phyloP scores from a whole-genome alignment of 441 rosid genomes.

The Gossypium lobatum region DNA sequence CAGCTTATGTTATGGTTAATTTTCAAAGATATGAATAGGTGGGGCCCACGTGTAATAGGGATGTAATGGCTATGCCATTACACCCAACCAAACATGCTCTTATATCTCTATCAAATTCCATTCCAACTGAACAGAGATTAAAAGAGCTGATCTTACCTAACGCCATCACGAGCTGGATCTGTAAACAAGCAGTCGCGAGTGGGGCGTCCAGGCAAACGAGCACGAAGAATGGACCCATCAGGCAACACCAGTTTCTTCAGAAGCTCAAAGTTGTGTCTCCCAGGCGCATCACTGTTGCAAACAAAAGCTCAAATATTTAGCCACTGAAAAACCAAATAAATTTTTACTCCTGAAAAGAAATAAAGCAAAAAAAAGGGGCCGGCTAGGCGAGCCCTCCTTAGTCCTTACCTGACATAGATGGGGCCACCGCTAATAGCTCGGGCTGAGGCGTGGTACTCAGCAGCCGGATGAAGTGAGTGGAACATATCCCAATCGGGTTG shows the following conservation, averaged over 20 bases:
- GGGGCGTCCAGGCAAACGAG: slow-evolving; percentile 78
- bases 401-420: slow-evolving; percentile 64
- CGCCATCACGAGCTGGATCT: slow-evolving; percentile 83
- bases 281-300: slow-evolving; percentile 69
- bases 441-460: slow-evolving; percentile 87
- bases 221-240: slow-evolving; percentile 79
- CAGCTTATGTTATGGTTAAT: neutral
- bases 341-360: neutral
- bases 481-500: slow-evolving; percentile 98
- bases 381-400: neutral
- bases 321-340: neutral
- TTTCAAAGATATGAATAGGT: neutral
- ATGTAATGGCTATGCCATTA: too few species aligned
- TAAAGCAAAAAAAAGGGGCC: neutral
- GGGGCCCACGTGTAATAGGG: too few species aligned
- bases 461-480: slow-evolving; percentile 81
- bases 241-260: slow-evolving; percentile 75
- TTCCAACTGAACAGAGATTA: neutral
- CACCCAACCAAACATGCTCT: too few species aligned
- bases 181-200: slow-evolving; percentile 70
- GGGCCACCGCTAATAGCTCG: slow-evolving; percentile 94
- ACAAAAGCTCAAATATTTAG: neutral
- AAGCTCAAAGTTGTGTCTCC: slow-evolving; percentile 72
- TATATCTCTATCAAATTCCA: neutral
- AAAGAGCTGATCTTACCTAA: slow-evolving; percentile 36